phyloP scores from a whole-genome alignment of 2,329 filamentous ascomycete species.

The Lasiodiplodia theobromae region DNA sequence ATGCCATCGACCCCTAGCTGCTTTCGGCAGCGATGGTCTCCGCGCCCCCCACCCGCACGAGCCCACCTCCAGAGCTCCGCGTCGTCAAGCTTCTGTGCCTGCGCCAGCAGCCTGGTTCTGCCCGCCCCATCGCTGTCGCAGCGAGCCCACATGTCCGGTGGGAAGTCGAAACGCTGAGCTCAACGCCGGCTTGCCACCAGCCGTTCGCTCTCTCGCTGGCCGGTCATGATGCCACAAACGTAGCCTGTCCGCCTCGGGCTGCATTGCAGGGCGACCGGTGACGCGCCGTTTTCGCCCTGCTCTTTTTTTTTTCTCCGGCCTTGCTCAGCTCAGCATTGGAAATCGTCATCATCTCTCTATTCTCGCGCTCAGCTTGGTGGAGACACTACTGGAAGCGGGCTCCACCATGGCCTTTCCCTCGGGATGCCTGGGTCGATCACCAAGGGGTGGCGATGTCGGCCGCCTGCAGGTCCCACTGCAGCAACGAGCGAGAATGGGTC shows the following conservation, averaged over 20 bases:
- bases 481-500: background rate
- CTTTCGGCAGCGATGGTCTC: conserved; percentile 20
- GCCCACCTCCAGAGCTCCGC: conserved; percentile 17
- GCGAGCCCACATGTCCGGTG: background rate
- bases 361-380: conserved; percentile 9
- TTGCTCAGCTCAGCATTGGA: background rate
- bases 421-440: conserved; percentile 22
- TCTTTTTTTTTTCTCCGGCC: background rate
- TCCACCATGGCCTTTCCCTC: conserved; percentile 20
- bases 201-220: background rate
- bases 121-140: conserved; percentile 4
- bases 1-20: conserved; percentile 7
- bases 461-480: background rate
- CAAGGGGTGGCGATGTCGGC: conserved; percentile 18
- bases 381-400: conserved; percentile 7
- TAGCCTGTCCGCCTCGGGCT: background rate
- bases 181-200: background rate
- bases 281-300: background rate
- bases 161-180: background rate
- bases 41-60: conserved; percentile 11
- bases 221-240: conserved; percentile 8
- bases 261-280: background rate
- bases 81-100: conserved; percentile 16
- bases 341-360: conserved; percentile 1
- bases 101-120: conserved; percentile 7